Conservation (phyloP, 1,139 yeast species). For the Candida albicans region DNA sequence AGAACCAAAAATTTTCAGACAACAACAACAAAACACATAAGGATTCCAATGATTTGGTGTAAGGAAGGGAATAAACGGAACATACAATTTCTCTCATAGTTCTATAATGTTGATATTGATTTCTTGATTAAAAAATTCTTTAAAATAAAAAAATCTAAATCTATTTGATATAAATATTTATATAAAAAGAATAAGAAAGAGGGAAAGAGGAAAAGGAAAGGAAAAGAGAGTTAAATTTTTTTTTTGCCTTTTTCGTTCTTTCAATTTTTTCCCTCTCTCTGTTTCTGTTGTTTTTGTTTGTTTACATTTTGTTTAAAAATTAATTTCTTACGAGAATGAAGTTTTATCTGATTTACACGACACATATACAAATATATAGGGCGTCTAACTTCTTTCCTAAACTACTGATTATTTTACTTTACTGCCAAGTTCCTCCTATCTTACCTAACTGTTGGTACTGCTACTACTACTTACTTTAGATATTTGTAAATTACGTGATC, state of each 20-base stretch:
- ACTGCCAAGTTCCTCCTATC: too few species aligned
- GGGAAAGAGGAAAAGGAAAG: background rate
- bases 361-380: too few species aligned
- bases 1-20: constrained; percentile 1
- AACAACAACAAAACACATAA: constrained; percentile 1
- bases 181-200: background rate
- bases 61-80: background rate
- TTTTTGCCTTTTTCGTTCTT: background rate
- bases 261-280: too few species aligned
- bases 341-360: background rate
- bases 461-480: too few species aligned
- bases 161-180: too few species aligned
- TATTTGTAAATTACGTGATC: too few species aligned
- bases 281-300: constrained; percentile 3
- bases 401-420: background rate
- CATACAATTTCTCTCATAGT: constrained; percentile 17
- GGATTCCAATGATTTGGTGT: background rate
- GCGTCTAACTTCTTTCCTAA: background rate
- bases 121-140: constrained; percentile 1
- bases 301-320: constrained; percentile 5
- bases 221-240: background rate
- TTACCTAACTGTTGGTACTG: too few species aligned
- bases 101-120: background rate
- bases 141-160: background rate
- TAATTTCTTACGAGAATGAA: constrained; percentile 2